These are phyloP conservation scores for Panaeolus papilionaceus DNA, from an alignment of 768 basidiomycete genomes.

Conservation along the genomic window DNA sequence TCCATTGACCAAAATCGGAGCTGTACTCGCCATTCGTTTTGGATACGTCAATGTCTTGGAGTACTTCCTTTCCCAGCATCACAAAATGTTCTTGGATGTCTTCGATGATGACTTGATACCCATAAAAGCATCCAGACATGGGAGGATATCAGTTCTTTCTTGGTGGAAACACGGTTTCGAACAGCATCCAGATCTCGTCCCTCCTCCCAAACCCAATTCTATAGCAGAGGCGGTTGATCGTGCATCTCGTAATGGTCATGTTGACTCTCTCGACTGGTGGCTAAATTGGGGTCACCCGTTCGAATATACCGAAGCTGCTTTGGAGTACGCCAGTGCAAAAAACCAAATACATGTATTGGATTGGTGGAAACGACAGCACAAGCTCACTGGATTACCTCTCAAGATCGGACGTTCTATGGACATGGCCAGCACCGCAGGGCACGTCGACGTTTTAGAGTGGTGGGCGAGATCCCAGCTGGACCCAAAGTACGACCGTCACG, in stretches of 20 bases:
- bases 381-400: conserved; percentile 57
- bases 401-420: conserved; percentile 89
- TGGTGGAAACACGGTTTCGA: conserved; percentile 82
- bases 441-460: conserved; percentile 82
- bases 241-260: conserved; percentile 79
- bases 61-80: conserved; percentile 71
- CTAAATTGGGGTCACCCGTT: conserved; percentile 63
- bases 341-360: conserved; percentile 79
- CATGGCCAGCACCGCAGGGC: conserved; percentile 80
- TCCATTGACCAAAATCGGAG: conserved; percentile 75
- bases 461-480: conserved; percentile 83
- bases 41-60: conserved; percentile 79
- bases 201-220: conserved; percentile 57
- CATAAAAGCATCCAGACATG: conserved; percentile 78
- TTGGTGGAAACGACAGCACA: conserved; percentile 80
- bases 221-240: conserved; percentile 77
- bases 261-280: conserved; percentile 86
- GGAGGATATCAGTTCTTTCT: conserved; percentile 71
- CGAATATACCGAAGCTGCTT: conserved; percentile 80
- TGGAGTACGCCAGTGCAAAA: conserved; percentile 81
- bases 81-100: conserved; percentile 64
- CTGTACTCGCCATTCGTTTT: conserved; percentile 70
- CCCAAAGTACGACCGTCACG: conserved; percentile 78
- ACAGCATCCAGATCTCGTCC: conserved; percentile 64
- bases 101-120: conserved; percentile 77